Conservation (phyloP, 2,329 filamentous ascomycete genomes). For the Bisporella sp. region DNA sequence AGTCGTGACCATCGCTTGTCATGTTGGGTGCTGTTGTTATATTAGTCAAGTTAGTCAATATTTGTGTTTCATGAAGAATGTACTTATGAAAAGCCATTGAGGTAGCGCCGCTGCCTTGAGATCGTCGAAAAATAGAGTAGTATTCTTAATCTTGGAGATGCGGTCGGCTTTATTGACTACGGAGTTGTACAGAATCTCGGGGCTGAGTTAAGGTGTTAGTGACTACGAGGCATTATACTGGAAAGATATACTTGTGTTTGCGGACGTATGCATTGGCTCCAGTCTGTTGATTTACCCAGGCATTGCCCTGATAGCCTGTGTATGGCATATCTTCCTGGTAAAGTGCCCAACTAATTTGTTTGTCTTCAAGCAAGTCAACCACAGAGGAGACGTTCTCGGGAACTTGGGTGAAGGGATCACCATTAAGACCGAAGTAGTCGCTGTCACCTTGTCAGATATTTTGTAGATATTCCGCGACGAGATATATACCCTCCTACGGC, state of each 20-base stretch:
- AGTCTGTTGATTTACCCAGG: constrained; percentile 57
- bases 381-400: constrained; percentile 57
- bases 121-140: constrained; percentile 62
- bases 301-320: constrained; percentile 60
- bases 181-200: constrained; percentile 57
- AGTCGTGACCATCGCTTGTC: constrained; percentile 72
- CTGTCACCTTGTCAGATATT: constrained; percentile 3
- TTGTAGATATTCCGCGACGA: neutral
- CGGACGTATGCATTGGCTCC: constrained; percentile 71
- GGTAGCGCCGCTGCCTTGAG: constrained; percentile 56
- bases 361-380: constrained; percentile 61
- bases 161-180: constrained; percentile 52
- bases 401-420: constrained; percentile 56
- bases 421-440: constrained; percentile 60
- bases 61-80: neutral
- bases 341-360: constrained; percentile 58
- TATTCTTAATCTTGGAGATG: constrained; percentile 66
- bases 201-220: constrained; percentile 18
- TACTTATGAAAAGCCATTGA: constrained; percentile 43
- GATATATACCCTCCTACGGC: constrained; percentile 46
- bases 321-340: constrained; percentile 78
- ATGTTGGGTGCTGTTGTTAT: constrained; percentile 67
- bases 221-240: neutral
- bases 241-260: constrained; percentile 60
- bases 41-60: constrained; percentile 32